Conservation (phyloP, 2,329 filamentous ascomycete genomes). For the Dothideomycetes sp. region DNA sequence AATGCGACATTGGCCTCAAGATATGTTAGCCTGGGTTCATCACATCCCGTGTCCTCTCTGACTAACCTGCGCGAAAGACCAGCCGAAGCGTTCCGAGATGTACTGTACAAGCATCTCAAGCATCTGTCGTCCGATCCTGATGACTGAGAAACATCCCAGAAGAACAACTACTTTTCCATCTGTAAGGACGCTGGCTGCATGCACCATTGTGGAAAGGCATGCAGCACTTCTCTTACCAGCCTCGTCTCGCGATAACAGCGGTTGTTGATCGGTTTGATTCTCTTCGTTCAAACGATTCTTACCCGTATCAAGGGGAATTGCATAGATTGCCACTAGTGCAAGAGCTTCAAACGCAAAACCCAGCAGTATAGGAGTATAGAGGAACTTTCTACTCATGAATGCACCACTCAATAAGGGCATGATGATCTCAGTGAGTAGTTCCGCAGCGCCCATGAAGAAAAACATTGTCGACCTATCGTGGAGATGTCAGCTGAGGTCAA, state of each 20-base stretch:
- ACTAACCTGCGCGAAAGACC: slow-evolving; percentile 6
- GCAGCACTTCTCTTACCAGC: too few relatives aligned
- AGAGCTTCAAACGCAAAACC: slow-evolving; percentile 6
- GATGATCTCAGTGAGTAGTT: slow-evolving; percentile 6
- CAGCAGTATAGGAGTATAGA: slow-evolving; percentile 5
- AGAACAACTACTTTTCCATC: not conserved
- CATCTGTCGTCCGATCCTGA: slow-evolving; percentile 1
- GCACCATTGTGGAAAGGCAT: too few relatives aligned
- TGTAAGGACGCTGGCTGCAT: too few relatives aligned
- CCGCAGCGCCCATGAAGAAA: slow-evolving; percentile 1
- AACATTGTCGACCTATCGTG: slow-evolving; percentile 3
- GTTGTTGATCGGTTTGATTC: too few relatives aligned
- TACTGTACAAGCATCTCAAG: slow-evolving; percentile 11
- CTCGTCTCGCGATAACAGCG: too few relatives aligned
- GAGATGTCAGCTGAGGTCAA: too few relatives aligned
- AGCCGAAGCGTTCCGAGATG: slow-evolving; percentile 1
- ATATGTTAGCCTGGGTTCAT: too few relatives aligned
- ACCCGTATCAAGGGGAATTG: not conserved
- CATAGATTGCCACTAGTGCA: not conserved
- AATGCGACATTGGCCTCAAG: too few relatives aligned
- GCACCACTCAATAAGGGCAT: slow-evolving; percentile 4
- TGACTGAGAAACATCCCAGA: not conserved
- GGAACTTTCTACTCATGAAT: not conserved
- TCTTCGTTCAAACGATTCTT: too few relatives aligned
- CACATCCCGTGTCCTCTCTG: too few relatives aligned